These are phyloP conservation scores for Melampsora americana DNA, from an alignment of 1,284 basidiomycete species.

Conservation along the genomic window DNA sequence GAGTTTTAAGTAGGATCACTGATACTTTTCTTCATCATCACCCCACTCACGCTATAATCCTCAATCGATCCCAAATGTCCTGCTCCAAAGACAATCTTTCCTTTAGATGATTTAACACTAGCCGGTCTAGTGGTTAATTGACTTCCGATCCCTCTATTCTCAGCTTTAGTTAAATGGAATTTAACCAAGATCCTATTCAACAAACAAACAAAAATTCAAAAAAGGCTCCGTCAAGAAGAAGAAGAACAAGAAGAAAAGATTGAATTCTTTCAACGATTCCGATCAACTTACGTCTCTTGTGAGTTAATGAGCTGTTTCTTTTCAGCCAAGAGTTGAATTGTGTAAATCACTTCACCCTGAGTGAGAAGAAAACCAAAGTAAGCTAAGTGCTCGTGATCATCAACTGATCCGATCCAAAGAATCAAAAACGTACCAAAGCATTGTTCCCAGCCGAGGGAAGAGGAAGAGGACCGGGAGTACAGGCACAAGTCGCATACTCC, in stretches of 20 bases:
- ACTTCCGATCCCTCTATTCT: conserved; percentile 8
- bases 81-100: conserved; percentile 1
- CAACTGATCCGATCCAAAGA: too few species aligned
- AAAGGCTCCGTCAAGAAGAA: too few species aligned
- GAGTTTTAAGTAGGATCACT: too few species aligned
- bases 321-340: conserved; percentile 25
- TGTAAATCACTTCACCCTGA: conserved; percentile 22
- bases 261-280: too few species aligned
- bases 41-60: conserved; percentile 17
- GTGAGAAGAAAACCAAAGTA: neutral
- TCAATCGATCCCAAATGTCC: conserved; percentile 16
- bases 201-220: neutral
- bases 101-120: conserved; percentile 10
- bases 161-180: conserved; percentile 21
- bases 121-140: conserved; percentile 25
- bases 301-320: conserved; percentile 12
- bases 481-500: conserved; percentile 23
- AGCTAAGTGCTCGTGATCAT: too few species aligned
- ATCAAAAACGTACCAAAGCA: conserved; percentile 19
- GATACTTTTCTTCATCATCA: too few species aligned
- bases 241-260: too few species aligned
- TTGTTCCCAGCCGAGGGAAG: conserved; percentile 13
- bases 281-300: conserved; percentile 30
- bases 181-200: conserved; percentile 23
- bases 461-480: conserved; percentile 32